Evolutionary conservation across 495 filamentous ascomycete species (phyloP).

Genomic region (Aspergillus hancockii): DNA sequence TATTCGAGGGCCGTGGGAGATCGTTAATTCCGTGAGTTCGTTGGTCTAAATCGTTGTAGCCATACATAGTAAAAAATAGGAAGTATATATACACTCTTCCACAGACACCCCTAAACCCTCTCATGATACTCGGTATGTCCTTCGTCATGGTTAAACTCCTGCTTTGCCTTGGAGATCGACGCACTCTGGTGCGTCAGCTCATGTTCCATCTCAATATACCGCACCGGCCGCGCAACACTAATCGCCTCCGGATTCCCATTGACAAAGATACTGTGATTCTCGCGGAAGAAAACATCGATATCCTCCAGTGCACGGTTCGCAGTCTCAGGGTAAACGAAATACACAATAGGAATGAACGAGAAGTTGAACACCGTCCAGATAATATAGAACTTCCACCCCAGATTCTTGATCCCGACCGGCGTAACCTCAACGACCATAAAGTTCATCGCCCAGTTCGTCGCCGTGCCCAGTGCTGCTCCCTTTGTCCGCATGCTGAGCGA

Average conservation of each 20-base stretch:
- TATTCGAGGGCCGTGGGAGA: too few species aligned
- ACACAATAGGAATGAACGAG: conserved; percentile 44
- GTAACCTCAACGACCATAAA: conserved; percentile 60
- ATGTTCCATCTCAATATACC: background rate
- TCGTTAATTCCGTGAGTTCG: background rate
- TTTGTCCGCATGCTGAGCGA: conserved; percentile 44
- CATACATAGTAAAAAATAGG: background rate
- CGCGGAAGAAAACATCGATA: conserved; percentile 34
- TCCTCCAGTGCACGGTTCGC: conserved; percentile 46
- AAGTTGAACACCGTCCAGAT: conserved; percentile 61
- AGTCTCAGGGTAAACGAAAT: conserved; percentile 48
- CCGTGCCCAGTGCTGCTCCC: conserved; percentile 23
- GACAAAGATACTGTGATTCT: background rate
- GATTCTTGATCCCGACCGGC: conserved; percentile 51
- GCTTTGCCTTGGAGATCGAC: background rate
- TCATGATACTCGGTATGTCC: background rate
- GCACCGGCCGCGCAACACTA: background rate
- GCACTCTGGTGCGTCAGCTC: background rate
- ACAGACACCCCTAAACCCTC: background rate
- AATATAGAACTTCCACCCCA: conserved; percentile 61
- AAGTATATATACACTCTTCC: background rate
- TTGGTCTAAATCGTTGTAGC: background rate
- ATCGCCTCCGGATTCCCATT: background rate
- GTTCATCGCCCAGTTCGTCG: background rate
- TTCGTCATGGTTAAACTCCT: background rate